Conservation (phyloP, 2,329 filamentous ascomycete genomes). For the Nemania bipapillata region DNA sequence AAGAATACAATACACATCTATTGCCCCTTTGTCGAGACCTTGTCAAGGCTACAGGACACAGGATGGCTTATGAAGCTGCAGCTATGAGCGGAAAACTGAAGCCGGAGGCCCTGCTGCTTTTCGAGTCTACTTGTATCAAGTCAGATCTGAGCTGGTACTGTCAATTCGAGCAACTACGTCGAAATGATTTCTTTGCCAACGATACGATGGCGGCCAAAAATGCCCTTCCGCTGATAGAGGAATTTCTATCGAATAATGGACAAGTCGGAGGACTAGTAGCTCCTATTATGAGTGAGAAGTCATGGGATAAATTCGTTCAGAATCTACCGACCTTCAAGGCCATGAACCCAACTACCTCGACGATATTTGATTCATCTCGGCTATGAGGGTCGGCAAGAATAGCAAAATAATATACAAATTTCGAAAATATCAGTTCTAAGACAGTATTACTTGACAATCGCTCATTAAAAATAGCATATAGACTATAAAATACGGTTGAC, state of each 20-base stretch:
- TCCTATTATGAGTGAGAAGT: constrained; percentile 31
- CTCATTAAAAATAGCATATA: too few relatives aligned
- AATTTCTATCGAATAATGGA: constrained; percentile 18
- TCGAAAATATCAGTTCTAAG: too few relatives aligned
- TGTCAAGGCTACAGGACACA: constrained; percentile 45
- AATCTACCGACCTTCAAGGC: constrained; percentile 28
- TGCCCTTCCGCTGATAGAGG: constrained; percentile 22
- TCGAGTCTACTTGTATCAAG: constrained; percentile 35
- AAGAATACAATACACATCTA: constrained; percentile 41
- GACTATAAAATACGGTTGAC: too few relatives aligned
- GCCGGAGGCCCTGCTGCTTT: constrained; percentile 28
- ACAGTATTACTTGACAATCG: too few relatives aligned
- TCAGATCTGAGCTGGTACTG: constrained; percentile 38
- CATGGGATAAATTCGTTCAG: constrained; percentile 30
- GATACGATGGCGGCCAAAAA: constrained; percentile 16
- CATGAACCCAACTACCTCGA: neutral
- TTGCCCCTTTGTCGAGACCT: constrained; percentile 45
- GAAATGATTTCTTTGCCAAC: constrained; percentile 23
- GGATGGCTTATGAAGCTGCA: constrained; percentile 49
- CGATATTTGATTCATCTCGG: neutral
- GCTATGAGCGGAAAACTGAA: constrained; percentile 16
- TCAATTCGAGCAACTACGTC: constrained; percentile 22
- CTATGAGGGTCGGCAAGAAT: too few relatives aligned
- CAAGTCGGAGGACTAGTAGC: neutral
- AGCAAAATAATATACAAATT: too few relatives aligned